Conservation (phyloP, 2,329 filamentous ascomycete genomes). For the Aspergillus niger region DNA sequence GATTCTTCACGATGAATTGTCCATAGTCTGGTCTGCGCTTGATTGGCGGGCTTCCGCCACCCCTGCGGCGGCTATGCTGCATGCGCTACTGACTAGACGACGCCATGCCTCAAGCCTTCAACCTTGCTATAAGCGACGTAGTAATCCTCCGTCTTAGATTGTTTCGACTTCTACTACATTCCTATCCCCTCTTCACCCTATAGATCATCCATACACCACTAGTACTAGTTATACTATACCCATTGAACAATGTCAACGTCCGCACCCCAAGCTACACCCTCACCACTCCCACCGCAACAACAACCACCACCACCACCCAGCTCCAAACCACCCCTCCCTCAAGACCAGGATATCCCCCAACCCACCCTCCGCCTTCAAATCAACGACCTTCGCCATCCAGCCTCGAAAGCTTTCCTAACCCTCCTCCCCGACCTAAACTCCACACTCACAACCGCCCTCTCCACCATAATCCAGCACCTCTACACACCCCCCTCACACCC, state of each 20-base stretch:
- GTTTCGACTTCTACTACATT: neutral
- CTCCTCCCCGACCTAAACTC: slow-evolving; percentile 61
- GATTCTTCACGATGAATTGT: neutral
- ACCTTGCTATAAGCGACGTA: neutral
- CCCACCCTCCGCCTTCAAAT: slow-evolving; percentile 41
- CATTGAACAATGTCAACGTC: slow-evolving; percentile 18
- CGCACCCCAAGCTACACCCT: slow-evolving; percentile 16
- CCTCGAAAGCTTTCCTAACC: slow-evolving; percentile 60
- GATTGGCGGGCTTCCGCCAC: neutral
- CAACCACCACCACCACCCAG: neutral
- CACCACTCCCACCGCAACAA: slow-evolving; percentile 5
- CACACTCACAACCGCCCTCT: slow-evolving; percentile 64
- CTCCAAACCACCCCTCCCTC: neutral
- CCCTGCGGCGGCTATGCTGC: neutral
- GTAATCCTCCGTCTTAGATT: neutral
- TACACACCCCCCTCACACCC: slow-evolving; percentile 53
- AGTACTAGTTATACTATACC: too few relatives aligned
- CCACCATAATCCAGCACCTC: slow-evolving; percentile 69
- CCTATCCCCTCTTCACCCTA: neutral
- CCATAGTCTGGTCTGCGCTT: neutral
- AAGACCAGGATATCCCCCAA: slow-evolving; percentile 19
- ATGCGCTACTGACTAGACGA: neutral
- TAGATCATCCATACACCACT: too few relatives aligned
- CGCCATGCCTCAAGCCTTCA: neutral
- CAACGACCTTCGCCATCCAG: slow-evolving; percentile 51